These are phyloP conservation scores for Zymoseptoria crescenta DNA, from an alignment of 2,329 filamentous ascomycete genomes.

Conservation along the genomic window DNA sequence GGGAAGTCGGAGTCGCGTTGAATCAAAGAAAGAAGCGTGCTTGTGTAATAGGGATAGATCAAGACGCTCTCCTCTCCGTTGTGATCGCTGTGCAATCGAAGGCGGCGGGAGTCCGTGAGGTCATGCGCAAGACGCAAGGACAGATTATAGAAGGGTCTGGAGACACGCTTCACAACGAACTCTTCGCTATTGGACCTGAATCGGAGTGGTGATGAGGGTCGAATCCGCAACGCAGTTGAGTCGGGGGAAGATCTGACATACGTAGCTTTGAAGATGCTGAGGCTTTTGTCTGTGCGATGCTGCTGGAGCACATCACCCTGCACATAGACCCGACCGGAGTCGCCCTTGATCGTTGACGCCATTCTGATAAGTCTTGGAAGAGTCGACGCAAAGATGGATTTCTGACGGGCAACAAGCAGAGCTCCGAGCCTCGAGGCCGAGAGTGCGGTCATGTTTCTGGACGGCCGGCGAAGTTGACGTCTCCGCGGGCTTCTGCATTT, in stretches of 20 bases:
- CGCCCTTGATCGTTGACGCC: conserved; percentile 29
- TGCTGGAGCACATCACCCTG: conserved; percentile 27
- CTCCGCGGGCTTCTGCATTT: too few species aligned
- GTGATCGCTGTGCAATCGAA: conserved; percentile 33
- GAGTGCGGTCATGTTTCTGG: not conserved
- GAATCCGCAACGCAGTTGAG: not conserved
- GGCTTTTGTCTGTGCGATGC: conserved; percentile 22
- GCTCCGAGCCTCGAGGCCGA: not conserved
- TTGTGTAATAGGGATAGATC: conserved; percentile 31
- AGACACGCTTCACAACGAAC: conserved; percentile 31
- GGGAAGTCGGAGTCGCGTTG: conserved; percentile 27
- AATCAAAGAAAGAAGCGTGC: conserved; percentile 30
- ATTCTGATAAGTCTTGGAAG: conserved; percentile 20
- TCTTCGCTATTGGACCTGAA: conserved; percentile 26
- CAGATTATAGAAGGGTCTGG: conserved; percentile 27
- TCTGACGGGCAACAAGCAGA: not conserved
- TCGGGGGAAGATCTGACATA: conserved; percentile 14
- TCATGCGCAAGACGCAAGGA: conserved; percentile 29
- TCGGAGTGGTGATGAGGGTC: conserved; percentile 2
- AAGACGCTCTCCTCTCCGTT: conserved; percentile 30
- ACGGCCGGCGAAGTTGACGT: not conserved
- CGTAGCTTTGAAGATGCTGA: conserved; percentile 31
- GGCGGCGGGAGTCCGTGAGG: conserved; percentile 25
- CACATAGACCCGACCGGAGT: conserved; percentile 33
- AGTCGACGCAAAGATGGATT: not conserved